Evolutionary conservation across 768 basidiomycete species (phyloP).

Genomic region (Polyporus arcularius): DNA sequence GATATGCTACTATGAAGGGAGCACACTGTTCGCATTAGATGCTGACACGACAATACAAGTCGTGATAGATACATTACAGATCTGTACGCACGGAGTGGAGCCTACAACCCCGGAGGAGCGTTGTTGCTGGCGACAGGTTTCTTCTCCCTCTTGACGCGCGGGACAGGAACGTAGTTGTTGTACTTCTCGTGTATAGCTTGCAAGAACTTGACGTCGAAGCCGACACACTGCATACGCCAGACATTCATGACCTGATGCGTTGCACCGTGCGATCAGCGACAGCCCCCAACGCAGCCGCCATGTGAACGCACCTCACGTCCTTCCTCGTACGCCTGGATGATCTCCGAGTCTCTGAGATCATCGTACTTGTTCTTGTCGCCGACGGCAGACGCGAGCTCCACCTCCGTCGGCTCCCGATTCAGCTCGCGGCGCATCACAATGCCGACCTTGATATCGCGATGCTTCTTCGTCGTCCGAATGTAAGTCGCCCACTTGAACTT

Average conservation of each 20-base stretch:
- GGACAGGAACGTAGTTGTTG: neutral
- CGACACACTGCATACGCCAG: slow-evolving; percentile 17
- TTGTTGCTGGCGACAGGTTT: neutral
- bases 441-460: neutral
- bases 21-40: too few species aligned
- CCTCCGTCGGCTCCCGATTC: neutral
- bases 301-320: neutral
- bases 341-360: neutral
- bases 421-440: neutral
- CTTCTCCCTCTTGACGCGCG: neutral
- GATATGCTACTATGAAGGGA: too few species aligned
- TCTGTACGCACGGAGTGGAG: too few species aligned
- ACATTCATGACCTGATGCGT: neutral
- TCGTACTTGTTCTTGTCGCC: neutral
- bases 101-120: too few species aligned
- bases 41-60: too few species aligned
- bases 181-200: neutral
- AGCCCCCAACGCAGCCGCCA: neutral
- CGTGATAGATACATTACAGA: too few species aligned
- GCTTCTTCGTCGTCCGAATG: neutral
- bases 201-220: slow-evolving; percentile 11
- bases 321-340: neutral
- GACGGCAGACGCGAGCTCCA: neutral
- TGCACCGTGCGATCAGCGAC: too few species aligned
- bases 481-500: neutral